Evolutionary conservation across 352 stramenopile genomes (phyloP), one percentile per base, ranked within the genome.

Genomic region (Nothophytophthora sp.): DNA sequence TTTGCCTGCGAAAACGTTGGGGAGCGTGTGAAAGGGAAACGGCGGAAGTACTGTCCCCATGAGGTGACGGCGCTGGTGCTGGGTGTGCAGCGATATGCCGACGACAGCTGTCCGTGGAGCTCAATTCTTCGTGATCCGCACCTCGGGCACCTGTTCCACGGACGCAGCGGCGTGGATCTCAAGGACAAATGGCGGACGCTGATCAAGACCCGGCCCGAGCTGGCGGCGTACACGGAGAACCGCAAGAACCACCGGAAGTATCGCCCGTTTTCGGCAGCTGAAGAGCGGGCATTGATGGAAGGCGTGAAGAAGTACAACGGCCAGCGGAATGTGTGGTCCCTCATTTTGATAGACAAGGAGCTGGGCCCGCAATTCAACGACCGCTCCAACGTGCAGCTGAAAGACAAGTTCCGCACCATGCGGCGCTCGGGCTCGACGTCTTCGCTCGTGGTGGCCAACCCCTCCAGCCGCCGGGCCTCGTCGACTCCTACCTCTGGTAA

Each of bases 181-280:
- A 92, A 92, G 57, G 82, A 92, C 55, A 92, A 92, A 46, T 92
- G 82, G 82, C 61, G 82, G 16, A 92, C 82, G 12, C 43, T 92
- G 0, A 92, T 92, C 55, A 92, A 92, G 60, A 90, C 77, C 3
- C 67, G 79, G 35, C 80, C 82, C 0, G 82, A 92, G 43, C 65
- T 92, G 5, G 73, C 80, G 11, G 57, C 70, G 35, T 92, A 92
- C 63, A 92, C 82, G 11, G 80, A 92, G 38, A 92, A 92, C 52
- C 74, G 82, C n/a, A 92, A 92, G 42, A 92, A 92, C 55, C 80
- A 91, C 48, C 80, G 82, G 45, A 92, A 92, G 52, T 92, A 92
- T 41, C 77, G 82, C 1, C 82, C 82, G 12, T 92, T 92, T 49
- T 81, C 77, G 4, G 73, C 76, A 0, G 65, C 76, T 1, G 92